Percentiles rank a stretch among this genome's conserved stretches.
These are phyloP conservation scores for Nakazawaea wickerhamii DNA, from an alignment of 805 yeast species.

Conservation along the genomic window DNA sequence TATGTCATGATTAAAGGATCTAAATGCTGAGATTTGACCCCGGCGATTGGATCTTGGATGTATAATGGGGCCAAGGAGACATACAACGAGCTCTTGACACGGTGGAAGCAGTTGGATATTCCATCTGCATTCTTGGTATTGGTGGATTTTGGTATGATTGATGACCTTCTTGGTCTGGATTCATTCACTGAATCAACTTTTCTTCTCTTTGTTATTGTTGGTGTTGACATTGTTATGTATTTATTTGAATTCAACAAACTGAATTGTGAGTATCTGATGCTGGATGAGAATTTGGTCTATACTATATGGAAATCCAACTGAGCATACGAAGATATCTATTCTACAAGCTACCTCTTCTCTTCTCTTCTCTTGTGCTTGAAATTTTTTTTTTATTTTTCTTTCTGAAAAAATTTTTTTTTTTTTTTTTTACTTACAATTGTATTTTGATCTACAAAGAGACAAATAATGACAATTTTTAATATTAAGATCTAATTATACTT, in stretches of 20 bases:
- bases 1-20: constrained; percentile 87
- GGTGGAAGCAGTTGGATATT: constrained; percentile 64
- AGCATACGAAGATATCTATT: not conserved
- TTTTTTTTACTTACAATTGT: not conserved
- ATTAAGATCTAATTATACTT: too few species aligned
- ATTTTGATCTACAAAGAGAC: too few species aligned
- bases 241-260: not conserved
- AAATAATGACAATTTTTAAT: too few species aligned
- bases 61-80: constrained; percentile 86
- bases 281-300: not conserved
- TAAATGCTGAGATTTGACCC: constrained; percentile 81
- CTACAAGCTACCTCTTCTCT: not conserved
- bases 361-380: not conserved
- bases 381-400: not conserved
- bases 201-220: constrained; percentile 7
- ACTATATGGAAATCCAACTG: not conserved
- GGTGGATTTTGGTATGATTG: constrained; percentile 13
- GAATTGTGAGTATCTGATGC: not conserved
- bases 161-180: constrained; percentile 7
- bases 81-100: constrained; percentile 56
- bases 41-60: constrained; percentile 62
- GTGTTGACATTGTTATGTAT: not conserved
- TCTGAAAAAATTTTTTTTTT: not conserved
- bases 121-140: constrained; percentile 27
- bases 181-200: not conserved